phyloP scores from a whole-genome alignment of 2,329 filamentous ascomycete genomes.

The Curvularia sp. region DNA sequence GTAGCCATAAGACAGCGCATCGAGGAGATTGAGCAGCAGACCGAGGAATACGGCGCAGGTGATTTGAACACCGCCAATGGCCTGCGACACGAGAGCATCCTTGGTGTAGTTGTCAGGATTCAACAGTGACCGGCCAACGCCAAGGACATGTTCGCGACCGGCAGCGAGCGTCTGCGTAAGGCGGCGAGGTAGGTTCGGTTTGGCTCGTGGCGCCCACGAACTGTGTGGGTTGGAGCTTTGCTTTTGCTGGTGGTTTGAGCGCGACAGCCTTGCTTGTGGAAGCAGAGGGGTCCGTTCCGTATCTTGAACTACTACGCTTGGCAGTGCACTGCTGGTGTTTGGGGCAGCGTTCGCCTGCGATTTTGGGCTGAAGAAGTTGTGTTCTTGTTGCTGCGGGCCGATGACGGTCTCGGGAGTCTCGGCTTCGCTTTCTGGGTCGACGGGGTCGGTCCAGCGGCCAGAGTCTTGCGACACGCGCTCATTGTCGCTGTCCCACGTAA shows the following conservation, averaged over 20 bases:
- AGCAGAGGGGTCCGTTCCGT: conserved; percentile 52
- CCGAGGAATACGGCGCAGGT: conserved; percentile 89
- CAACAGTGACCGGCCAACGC: conserved; percentile 48
- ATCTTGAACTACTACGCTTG: conserved; percentile 41
- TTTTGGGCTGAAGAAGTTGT: conserved; percentile 37
- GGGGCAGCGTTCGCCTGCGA: conserved; percentile 9
- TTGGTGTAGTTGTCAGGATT: conserved; percentile 77
- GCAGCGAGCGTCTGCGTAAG: conserved; percentile 29
- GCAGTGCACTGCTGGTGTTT: conserved; percentile 15
- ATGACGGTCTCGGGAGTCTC: conserved; percentile 56
- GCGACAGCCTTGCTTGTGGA: conserved; percentile 41
- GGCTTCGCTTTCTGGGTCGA: conserved; percentile 68
- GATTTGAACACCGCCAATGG: conserved; percentile 71
- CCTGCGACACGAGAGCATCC: conserved; percentile 68
- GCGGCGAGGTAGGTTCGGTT: conserved; percentile 25
- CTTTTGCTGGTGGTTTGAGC: conserved; percentile 28
- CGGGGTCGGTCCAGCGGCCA: conserved; percentile 58
- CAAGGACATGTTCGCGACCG: conserved; percentile 32
- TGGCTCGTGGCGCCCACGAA: conserved; percentile 34
- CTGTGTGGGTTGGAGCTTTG: conserved; percentile 18
- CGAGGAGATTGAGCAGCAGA: conserved; percentile 87
- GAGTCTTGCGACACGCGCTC: conserved; percentile 42
- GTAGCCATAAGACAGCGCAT: conserved; percentile 88
- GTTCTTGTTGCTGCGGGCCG: conserved; percentile 24
- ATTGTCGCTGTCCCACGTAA: conserved; percentile 32